Evolutionary conservation across 2,329 filamentous ascomycete species (phyloP).

Genomic region (Calonectria hawksworthii): DNA sequence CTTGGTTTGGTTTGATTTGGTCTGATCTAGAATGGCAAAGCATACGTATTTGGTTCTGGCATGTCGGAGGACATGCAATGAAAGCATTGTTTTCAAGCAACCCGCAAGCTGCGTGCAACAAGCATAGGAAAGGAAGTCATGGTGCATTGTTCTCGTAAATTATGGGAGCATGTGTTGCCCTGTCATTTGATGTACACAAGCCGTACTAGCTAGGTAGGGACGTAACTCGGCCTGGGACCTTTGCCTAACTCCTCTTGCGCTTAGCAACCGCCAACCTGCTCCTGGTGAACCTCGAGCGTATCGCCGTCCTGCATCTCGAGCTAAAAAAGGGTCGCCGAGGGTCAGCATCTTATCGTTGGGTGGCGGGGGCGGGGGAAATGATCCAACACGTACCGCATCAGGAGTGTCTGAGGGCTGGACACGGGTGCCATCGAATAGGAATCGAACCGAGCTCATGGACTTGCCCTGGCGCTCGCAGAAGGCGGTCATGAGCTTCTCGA

Average conservation of each 20-base stretch:
- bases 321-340: constrained; percentile 60
- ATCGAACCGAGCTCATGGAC: constrained; percentile 85
- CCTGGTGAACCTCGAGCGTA: constrained; percentile 96
- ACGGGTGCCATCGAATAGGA: constrained; percentile 95
- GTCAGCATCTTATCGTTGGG: constrained; percentile 23
- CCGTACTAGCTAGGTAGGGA: constrained; percentile 29
- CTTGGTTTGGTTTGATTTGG: constrained; percentile 8
- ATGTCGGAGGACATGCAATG: constrained; percentile 6
- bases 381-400: constrained; percentile 79
- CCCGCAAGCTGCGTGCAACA: neutral
- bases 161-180: constrained; percentile 36
- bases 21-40: constrained; percentile 35
- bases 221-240: constrained; percentile 35
- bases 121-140: constrained; percentile 41
- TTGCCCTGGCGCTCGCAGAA: constrained; percentile 98
- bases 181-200: constrained; percentile 41
- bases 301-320: constrained; percentile 98
- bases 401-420: constrained; percentile 92
- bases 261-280: constrained; percentile 86
- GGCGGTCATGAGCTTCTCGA: constrained; percentile 98
- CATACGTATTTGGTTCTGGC: constrained; percentile 7
- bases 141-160: constrained; percentile 47
- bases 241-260: constrained; percentile 19
- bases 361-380: constrained; percentile 7
- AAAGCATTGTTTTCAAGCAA: constrained; percentile 10